These are phyloP conservation scores for Naegleria lovaniensis DNA, from an alignment of 208 protist species.

Conservation along the genomic window DNA sequence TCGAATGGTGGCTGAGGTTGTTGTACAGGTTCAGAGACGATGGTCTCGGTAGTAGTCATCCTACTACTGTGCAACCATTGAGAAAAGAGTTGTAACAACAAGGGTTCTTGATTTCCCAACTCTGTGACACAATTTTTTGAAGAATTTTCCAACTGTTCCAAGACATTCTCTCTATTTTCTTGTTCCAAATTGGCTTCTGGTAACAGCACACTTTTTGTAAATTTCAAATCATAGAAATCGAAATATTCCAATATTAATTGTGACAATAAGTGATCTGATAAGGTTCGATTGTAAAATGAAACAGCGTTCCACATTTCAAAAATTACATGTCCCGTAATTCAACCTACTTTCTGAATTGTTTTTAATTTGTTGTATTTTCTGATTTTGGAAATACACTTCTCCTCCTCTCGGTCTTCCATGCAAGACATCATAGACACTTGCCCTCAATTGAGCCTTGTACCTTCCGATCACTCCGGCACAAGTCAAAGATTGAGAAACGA, in stretches of 20 bases:
- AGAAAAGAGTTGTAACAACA: background rate
- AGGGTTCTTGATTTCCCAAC: background rate
- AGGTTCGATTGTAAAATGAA: background rate
- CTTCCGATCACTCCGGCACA: background rate
- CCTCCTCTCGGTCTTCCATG: background rate
- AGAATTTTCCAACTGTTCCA: background rate
- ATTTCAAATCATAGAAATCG: background rate
- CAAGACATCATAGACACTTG: slow-evolving; percentile 1
- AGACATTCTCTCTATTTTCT: background rate
- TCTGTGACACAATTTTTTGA: background rate
- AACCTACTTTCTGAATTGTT: background rate
- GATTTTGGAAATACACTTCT: background rate
- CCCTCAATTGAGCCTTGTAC: background rate
- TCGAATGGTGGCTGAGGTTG: no score
- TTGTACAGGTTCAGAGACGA: no score
- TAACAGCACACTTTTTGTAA: background rate
- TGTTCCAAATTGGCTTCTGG: background rate
- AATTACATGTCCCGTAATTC: background rate
- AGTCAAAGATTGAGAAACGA: background rate
- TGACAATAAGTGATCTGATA: background rate
- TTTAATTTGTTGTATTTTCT: background rate
- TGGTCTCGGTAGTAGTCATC: background rate
- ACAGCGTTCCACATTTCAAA: no score
- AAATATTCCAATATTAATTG: background rate
- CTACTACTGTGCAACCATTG: background rate